Evolutionary conservation across 495 filamentous ascomycete genomes (phyloP).

Genomic region (Xylaria grammica): DNA sequence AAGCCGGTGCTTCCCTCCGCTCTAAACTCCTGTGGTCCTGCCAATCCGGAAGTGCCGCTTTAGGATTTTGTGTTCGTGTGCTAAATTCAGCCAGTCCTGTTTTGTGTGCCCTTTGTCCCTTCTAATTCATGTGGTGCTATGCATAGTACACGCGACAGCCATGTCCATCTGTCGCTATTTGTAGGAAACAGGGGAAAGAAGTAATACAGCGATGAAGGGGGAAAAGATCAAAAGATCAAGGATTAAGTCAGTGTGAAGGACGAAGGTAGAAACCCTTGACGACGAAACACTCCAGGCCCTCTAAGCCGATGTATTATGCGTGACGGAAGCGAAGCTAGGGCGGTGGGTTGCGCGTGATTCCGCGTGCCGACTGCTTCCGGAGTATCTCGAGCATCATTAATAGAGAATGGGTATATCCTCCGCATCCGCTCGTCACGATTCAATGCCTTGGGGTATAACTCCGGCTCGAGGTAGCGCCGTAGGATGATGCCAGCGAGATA

Average conservation of each 20-base stretch:
- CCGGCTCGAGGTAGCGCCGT: not conserved
- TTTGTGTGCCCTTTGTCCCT: conserved; percentile 1
- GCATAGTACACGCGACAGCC: conserved; percentile 8
- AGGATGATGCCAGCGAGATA: not conserved
- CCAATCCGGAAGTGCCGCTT: not conserved
- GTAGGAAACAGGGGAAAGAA: not conserved
- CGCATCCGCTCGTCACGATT: conserved; percentile 1
- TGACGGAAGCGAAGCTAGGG: conserved; percentile 7
- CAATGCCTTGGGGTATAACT: not conserved
- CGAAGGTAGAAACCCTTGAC: not conserved
- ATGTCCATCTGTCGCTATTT: conserved; percentile 2
- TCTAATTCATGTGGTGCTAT: conserved; percentile 6
- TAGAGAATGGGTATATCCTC: conserved; percentile 23
- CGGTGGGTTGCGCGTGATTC: not conserved
- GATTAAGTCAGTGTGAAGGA: not conserved
- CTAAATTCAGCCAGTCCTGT: not conserved
- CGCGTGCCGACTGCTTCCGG: not conserved
- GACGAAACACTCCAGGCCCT: not conserved
- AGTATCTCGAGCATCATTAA: conserved; percentile 4
- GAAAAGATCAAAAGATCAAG: not conserved
- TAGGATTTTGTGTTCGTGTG: not conserved
- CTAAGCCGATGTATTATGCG: not conserved
- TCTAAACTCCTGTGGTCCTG: not conserved
- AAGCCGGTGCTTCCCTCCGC: not conserved
- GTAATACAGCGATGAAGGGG: not conserved